Base-by-base conservation (phyloP, 192 early-diverging fungal species). In the Podila horticola region DNA sequence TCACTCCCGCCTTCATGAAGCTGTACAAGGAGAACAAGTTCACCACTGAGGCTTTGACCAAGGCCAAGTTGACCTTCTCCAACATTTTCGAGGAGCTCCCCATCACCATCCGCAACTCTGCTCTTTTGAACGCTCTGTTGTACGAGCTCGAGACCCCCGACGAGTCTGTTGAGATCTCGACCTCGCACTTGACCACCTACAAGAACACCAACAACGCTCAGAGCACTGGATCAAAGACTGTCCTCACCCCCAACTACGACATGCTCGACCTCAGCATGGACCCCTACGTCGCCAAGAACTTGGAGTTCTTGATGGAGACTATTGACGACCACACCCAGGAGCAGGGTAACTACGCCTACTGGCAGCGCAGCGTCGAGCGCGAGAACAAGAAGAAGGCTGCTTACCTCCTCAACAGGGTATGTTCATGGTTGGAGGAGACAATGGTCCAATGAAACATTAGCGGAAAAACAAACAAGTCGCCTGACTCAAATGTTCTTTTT, bases 311-410 rank as follows among this genome's bases (percentile, higher is more conserved):
- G 63, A 86, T 92, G 71, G 93, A 95, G 34, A 88, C 93, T 17
- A 90, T 97, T 30, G 98, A 99, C 66, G 95, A 94, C 30, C 92
- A 97, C 64, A 92, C 92, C 58, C 95, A 95, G 84, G 94, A 97
- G 74, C 93, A 95, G 70, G 93, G 92, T 89, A 92, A 95, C 75
- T 97, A 95, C 89, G 92, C 94, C 72, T 94, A 94, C 83, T 99
- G 98, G 98, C 94, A 98, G 85, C 92, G 96, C 73, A 92, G 89
- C 64, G 86, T 94, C 79, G 91, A 93, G 69, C 93, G 94, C 82
- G 98, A 99, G 77, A 93, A 96, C 86, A 83, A 88, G 69, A 92
- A 92, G 84, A 84, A 92, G 69, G 79, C 87, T 88, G 72, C 90
- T 86, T 87, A 86, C 68, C 50, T 88, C 65, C 58, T 82, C 60